phyloP scores from a whole-genome alignment of 805 yeast species.

The Candida qinlingensis region DNA sequence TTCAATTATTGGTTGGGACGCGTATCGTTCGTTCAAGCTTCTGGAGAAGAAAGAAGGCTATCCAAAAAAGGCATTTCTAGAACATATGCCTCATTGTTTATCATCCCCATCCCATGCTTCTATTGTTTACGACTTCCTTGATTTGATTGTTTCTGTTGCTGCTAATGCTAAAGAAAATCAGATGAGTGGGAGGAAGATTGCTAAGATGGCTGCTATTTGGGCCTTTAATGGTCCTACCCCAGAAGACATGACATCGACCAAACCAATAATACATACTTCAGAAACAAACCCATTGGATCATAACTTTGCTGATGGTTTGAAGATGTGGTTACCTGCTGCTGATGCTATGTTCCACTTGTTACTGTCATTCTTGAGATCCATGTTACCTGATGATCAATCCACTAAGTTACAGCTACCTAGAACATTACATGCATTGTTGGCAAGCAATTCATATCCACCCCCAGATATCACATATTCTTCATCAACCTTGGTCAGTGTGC shows the following conservation, averaged over 20 bases:
- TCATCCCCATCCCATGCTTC: conserved; percentile 85
- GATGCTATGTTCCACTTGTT: conserved; percentile 82
- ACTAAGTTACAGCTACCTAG: conserved; percentile 55
- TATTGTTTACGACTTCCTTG: conserved; percentile 82
- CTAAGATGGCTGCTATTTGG: conserved; percentile 84
- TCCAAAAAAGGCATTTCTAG: conserved; percentile 70
- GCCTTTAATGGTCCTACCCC: conserved; percentile 55
- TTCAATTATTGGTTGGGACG: conserved; percentile 82
- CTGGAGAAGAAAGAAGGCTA: conserved; percentile 60
- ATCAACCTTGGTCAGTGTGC: conserved; percentile 45
- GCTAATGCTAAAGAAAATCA: conserved; percentile 75
- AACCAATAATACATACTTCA: conserved; percentile 12
- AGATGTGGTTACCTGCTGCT: conserved; percentile 74
- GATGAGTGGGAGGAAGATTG: conserved; percentile 72
- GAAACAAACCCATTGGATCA: conserved; percentile 20
- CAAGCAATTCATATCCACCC: conserved; percentile 75
- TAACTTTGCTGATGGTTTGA: conserved; percentile 63
- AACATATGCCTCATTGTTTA: conserved; percentile 79
- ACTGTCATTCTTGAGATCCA: conserved; percentile 70
- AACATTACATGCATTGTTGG: conserved; percentile 57
- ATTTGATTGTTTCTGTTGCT: conserved; percentile 68
- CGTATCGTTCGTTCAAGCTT: conserved; percentile 63
- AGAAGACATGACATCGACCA: neutral
- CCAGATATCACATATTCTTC: conserved; percentile 32
- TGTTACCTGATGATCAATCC: conserved; percentile 62